Evolutionary conservation across 1,284 basidiomycete genomes (phyloP).

Genomic region (Phenoliferia sp.): DNA sequence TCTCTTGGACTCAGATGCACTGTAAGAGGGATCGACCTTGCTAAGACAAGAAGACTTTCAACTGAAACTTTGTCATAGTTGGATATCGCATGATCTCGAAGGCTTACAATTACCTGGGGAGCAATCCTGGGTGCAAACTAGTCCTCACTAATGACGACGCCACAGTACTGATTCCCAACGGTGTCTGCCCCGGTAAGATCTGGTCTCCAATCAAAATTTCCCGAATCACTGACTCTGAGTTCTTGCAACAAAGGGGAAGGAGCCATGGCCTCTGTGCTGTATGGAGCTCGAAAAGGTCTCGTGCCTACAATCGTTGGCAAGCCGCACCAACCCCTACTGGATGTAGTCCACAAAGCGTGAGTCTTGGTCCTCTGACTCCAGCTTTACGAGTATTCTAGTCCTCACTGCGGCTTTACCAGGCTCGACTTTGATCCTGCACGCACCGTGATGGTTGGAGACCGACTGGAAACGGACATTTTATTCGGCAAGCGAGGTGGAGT

Average conservation of each 20-base stretch:
- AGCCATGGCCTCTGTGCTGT: slow-evolving; percentile 70
- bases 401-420: too few relatives aligned
- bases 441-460: slow-evolving; percentile 94
- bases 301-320: slow-evolving; percentile 74
- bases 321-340: slow-evolving; percentile 87
- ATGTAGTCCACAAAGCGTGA: slow-evolving; percentile 91
- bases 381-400: neutral
- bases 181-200: slow-evolving; percentile 25
- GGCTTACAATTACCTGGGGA: neutral
- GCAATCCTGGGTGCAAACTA: slow-evolving; percentile 71
- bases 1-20: too few relatives aligned
- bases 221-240: neutral
- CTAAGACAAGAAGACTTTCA: neutral
- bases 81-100: neutral
- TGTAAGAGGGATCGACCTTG: neutral
- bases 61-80: too few relatives aligned
- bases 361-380: neutral
- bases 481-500: slow-evolving; percentile 85
- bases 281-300: slow-evolving; percentile 43
- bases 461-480: slow-evolving; percentile 78
- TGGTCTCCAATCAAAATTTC: neutral
- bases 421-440: slow-evolving; percentile 75
- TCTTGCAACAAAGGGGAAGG: slow-evolving; percentile 54
- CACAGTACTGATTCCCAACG: slow-evolving; percentile 50
- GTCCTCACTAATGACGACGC: slow-evolving; percentile 89